These are phyloP conservation scores for Suillus bovinus DNA, from an alignment of 768 basidiomycete species.

Conservation along the genomic window DNA sequence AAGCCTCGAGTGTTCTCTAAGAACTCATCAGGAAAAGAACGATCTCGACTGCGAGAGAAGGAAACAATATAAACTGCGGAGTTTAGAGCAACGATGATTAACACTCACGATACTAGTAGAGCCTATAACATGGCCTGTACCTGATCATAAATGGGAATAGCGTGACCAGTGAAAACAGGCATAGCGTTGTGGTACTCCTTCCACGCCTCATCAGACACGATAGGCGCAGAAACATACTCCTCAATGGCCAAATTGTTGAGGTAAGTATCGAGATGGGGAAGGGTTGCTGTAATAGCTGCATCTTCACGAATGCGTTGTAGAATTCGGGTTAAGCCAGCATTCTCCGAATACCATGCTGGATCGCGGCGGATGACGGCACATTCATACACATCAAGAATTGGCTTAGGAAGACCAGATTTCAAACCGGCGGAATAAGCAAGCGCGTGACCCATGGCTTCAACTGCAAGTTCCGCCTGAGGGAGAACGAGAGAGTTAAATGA, in stretches of 20 bases:
- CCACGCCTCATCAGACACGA: conserved; percentile 52
- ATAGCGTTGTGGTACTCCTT: conserved; percentile 43
- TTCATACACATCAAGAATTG: conserved; percentile 58
- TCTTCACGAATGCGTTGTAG: conserved; percentile 51
- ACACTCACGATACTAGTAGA: conserved; percentile 11
- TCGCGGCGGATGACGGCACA: conserved; percentile 53
- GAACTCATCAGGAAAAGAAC: conserved; percentile 4
- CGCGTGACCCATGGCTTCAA: conserved; percentile 67
- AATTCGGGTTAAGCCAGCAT: conserved; percentile 47
- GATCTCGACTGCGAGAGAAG: conserved; percentile 11
- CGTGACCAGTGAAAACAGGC: conserved; percentile 44
- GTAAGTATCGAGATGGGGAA: conserved; percentile 43
- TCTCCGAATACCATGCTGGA: conserved; percentile 60
- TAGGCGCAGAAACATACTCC: conserved; percentile 52
- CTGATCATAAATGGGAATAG: conserved; percentile 36
- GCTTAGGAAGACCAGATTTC: conserved; percentile 42
- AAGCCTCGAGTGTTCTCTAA: conserved; percentile 1
- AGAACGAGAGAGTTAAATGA: conserved; percentile 54
- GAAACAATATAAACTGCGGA: conserved; percentile 9
- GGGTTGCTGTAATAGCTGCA: conserved; percentile 42
- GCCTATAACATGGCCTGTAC: conserved; percentile 46
- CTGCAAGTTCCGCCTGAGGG: conserved; percentile 50
- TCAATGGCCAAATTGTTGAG: conserved; percentile 47
- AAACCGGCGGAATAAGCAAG: conserved; percentile 58
- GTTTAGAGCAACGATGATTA: conserved; percentile 2